phyloP scores from a whole-genome alignment of 805 yeast species.

The Candida oleophila region DNA sequence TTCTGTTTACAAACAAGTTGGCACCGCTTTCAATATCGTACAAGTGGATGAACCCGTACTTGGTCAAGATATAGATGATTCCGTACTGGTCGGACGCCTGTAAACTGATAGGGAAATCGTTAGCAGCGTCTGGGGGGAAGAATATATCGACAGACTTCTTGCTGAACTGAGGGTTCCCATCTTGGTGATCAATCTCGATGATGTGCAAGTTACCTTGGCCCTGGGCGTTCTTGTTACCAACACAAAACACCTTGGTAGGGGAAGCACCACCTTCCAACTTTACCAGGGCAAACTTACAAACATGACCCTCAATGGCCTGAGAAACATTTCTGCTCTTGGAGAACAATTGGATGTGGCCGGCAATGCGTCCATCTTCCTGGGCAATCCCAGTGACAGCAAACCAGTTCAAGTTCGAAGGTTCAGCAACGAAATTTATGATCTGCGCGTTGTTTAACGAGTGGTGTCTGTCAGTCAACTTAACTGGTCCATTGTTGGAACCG shows the following conservation, averaged over 20 bases:
- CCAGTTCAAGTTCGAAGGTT: slow-evolving; percentile 74
- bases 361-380: slow-evolving; percentile 90
- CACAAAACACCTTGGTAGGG: slow-evolving; percentile 85
- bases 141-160: slow-evolving; percentile 91
- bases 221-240: slow-evolving; percentile 83
- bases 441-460: slow-evolving; percentile 75
- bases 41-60: slow-evolving; percentile 93
- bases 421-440: slow-evolving; percentile 86
- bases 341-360: slow-evolving; percentile 92
- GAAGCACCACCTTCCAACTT: slow-evolving; percentile 68
- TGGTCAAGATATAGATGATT: slow-evolving; percentile 83
- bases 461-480: slow-evolving; percentile 79
- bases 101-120: slow-evolving; percentile 94
- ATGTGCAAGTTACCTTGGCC: slow-evolving; percentile 76
- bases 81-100: slow-evolving; percentile 86
- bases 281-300: slow-evolving; percentile 81
- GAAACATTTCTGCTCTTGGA: slow-evolving; percentile 88
- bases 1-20: slow-evolving; percentile 91
- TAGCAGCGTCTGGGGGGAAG: slow-evolving; percentile 94
- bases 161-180: slow-evolving; percentile 76
- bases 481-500: slow-evolving; percentile 76
- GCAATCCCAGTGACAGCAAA: slow-evolving; percentile 93
- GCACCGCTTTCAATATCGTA: slow-evolving; percentile 93
- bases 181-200: slow-evolving; percentile 93
- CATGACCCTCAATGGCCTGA: slow-evolving; percentile 98